Conservation (phyloP, 768 basidiomycete species). For the Amanita rimosa region DNA sequence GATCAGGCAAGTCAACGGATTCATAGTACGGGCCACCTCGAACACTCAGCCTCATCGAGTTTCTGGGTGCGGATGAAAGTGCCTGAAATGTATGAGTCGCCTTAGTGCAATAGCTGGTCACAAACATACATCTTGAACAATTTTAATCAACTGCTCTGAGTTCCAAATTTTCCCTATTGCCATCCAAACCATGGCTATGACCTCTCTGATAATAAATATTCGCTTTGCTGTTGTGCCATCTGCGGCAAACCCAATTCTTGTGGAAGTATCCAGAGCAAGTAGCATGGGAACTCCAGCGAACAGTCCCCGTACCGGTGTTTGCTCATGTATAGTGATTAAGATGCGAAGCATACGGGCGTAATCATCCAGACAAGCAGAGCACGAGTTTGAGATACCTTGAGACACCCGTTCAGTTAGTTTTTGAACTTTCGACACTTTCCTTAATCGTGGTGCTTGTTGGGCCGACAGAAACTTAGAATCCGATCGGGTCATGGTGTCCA, state of each 20-base stretch:
- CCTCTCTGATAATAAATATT: conserved; percentile 44
- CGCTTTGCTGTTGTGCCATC: conserved; percentile 31
- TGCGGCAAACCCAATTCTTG: conserved; percentile 28
- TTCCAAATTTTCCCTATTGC: conserved; percentile 65
- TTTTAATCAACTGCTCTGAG: conserved; percentile 35
- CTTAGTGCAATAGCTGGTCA: conserved; percentile 2
- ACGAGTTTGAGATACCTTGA: conserved; percentile 27
- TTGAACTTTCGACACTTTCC: conserved; percentile 45
- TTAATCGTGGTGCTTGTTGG: conserved; percentile 34
- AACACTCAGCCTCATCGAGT: conserved; percentile 25
- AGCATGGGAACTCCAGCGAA: conserved; percentile 81
- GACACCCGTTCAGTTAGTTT: conserved; percentile 41
- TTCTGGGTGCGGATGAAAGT: conserved; percentile 27
- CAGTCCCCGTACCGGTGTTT: conserved; percentile 65
- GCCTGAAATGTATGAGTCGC: conserved; percentile 24
- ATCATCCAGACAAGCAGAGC: conserved; percentile 58
- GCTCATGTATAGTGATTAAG: conserved; percentile 53
- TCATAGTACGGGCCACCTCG: neutral
- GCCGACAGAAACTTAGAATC: conserved; percentile 16
- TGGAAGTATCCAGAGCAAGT: conserved; percentile 52
- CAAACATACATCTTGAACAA: conserved; percentile 44
- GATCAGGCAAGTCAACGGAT: neutral
- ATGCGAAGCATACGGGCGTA: conserved; percentile 63
- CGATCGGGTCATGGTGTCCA: conserved; percentile 2
- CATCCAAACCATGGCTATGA: conserved; percentile 56